Conservation (phyloP, 2,329 filamentous ascomycete genomes). For the Pseudogymnoascus sp. region DNA sequence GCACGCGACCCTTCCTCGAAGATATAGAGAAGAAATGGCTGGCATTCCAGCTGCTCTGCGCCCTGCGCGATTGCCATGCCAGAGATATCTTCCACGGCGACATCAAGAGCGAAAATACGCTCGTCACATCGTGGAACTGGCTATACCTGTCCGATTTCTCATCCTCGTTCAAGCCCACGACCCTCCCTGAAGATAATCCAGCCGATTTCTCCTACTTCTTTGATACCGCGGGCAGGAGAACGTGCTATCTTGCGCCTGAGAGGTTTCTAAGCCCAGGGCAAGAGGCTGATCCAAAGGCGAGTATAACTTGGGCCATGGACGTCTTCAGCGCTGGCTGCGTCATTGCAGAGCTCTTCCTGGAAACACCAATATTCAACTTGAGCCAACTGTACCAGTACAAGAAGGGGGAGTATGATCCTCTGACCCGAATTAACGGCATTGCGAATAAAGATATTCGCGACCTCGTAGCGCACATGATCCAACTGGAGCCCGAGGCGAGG, state of each 20-base stretch:
- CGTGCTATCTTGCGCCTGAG: constrained; percentile 92
- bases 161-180: constrained; percentile 87
- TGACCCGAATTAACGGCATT: constrained; percentile 74
- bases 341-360: constrained; percentile 91
- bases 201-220: constrained; percentile 98
- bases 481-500: constrained; percentile 81
- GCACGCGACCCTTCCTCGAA: constrained; percentile 91
- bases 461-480: constrained; percentile 92
- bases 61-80: constrained; percentile 82
- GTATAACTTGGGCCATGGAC: constrained; percentile 89
- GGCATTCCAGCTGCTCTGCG: constrained; percentile 88
- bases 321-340: constrained; percentile 96
- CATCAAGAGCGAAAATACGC: constrained; percentile 94
- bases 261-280: constrained; percentile 70
- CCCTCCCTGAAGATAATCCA: constrained; percentile 91
- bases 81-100: constrained; percentile 91
- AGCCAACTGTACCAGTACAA: constrained; percentile 94
- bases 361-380: constrained; percentile 93
- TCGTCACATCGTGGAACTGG: constrained; percentile 99
- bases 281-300: constrained; percentile 53
- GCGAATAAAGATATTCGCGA: constrained; percentile 80
- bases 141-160: constrained; percentile 97
- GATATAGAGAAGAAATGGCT: constrained; percentile 99
- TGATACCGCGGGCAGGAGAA: constrained; percentile 81
- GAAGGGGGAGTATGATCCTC: constrained; percentile 84